Evolutionary conservation across 345 rosid genomes (phyloP), one percentile per base, ranked within the genome.

Genomic region (Abelmoschus esculentus): DNA sequence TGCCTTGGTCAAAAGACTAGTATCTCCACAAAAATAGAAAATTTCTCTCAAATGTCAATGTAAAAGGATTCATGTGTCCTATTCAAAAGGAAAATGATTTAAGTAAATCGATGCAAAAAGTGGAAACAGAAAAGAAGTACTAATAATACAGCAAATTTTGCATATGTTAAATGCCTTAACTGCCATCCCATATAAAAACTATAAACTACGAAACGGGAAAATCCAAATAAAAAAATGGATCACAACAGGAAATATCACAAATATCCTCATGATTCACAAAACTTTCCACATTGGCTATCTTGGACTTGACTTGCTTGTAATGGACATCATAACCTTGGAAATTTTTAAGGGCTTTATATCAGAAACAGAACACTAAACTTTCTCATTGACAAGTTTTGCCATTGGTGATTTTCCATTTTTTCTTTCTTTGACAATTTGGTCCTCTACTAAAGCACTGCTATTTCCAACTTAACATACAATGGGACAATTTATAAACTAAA

Each of bases 341-440:
- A n/a, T 6, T 44, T 42, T 64, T 7, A 44, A 44, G 26, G 26
- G 1, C 26, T 22, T 22, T 22, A 22, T 22, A 22, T 22, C 42
- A 67, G 59, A 50, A 67, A 67, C 57, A 67, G 4, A 31, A 31
- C 59, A 29, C 26, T 11, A n/a, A 49, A 18, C 26, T 1, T 14
- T 62, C 70, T 18, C 54, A 64, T 64, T 42, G 7, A 67, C 29
- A 49, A n/a, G 8, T 49, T 29, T 67, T 29, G 42, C n/a, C 70
- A 67, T 11, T 50, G 44, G 17, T 52, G 44, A 50, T 67, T 67
- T 67, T 34, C 38, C 8, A 15, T 8, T 70, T 19, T 53, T 29
- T 1, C 13, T 38, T 53, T 8, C 3, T 19, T 69, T 54, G 26
- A 50, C 71, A 18, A 68, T 44, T 64, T 7, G 6, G 18, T 13